Evolutionary conservation across 148 eudicot genomes (phyloP).

Genomic region (Tetragonia tetragonoides): DNA sequence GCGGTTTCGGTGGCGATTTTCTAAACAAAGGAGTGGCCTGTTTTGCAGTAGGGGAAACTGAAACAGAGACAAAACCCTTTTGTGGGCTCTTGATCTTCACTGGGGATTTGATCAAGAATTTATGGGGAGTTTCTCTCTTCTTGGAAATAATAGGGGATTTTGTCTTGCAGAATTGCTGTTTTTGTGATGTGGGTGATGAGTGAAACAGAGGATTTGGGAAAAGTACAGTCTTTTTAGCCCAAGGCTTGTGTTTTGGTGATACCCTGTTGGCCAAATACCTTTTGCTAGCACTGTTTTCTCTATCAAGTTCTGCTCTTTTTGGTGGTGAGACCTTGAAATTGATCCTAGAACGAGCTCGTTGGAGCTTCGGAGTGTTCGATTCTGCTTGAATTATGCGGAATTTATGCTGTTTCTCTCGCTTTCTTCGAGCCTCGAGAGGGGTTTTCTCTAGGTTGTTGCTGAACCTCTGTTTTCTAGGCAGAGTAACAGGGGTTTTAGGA

Average conservation of each 20-base stretch:
- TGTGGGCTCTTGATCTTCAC: slow-evolving; percentile 55
- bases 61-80: slow-evolving; percentile 29
- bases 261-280: slow-evolving; percentile 65
- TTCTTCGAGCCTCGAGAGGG: slow-evolving; percentile 59
- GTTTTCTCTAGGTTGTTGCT: slow-evolving; percentile 34
- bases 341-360: slow-evolving; percentile 67
- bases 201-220: slow-evolving; percentile 85
- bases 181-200: slow-evolving; percentile 58
- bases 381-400: slow-evolving; percentile 42
- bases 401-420: slow-evolving; percentile 60
- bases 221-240: slow-evolving; percentile 84
- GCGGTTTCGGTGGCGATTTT: slow-evolving; percentile 29
- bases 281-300: slow-evolving; percentile 33
- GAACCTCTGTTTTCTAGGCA: slow-evolving; percentile 33
- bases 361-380: slow-evolving; percentile 35
- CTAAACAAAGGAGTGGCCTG: slow-evolving; percentile 24
- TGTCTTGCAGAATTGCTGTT: slow-evolving; percentile 53
- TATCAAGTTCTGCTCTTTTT: slow-evolving; percentile 31
- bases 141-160: slow-evolving; percentile 57
- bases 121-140: slow-evolving; percentile 62
- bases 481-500: slow-evolving; percentile 69
- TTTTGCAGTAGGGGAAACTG: slow-evolving; percentile 36
- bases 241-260: slow-evolving; percentile 83
- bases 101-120: slow-evolving; percentile 73
- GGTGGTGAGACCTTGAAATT: slow-evolving; percentile 70